Conservation (phyloP, 768 basidiomycete genomes). For the Russula vinacea region DNA sequence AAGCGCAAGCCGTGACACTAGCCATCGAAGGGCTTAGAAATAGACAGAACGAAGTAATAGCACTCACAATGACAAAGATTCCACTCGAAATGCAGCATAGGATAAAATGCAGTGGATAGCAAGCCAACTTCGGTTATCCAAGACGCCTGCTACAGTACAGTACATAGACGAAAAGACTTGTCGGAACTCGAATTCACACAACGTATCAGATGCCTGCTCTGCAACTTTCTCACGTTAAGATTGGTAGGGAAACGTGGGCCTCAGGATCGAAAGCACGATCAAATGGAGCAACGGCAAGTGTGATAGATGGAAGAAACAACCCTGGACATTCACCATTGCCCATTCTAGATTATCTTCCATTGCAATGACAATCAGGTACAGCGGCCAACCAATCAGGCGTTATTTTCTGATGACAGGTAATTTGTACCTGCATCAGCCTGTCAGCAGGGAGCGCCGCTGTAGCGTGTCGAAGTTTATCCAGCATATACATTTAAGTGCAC, state of each 20-base stretch:
- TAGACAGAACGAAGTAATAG: neutral
- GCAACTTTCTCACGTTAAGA: neutral
- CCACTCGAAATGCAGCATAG: too few species aligned
- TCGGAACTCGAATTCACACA: neutral
- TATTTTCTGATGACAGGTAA: constrained; percentile 1
- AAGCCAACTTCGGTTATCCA: too few species aligned
- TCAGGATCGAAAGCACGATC: neutral
- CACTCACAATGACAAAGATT: neutral
- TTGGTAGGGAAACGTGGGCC: neutral
- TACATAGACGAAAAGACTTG: too few species aligned
- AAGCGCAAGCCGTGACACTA: neutral
- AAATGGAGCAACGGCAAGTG: neutral
- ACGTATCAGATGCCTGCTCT: too few species aligned
- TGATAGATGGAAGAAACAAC: neutral
- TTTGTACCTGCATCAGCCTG: neutral
- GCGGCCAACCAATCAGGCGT: constrained; percentile 1
- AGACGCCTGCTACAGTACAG: too few species aligned
- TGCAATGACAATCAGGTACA: neutral
- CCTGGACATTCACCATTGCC: neutral
- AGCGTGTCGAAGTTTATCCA: neutral
- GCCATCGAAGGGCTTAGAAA: neutral
- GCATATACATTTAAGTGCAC: neutral
- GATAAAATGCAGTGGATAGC: neutral
- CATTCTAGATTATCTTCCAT: constrained; percentile 3
- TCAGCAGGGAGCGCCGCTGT: neutral